Evolutionary conservation across 148 eudicot genomes (phyloP).

Genomic region (Nyssa sinensis): DNA sequence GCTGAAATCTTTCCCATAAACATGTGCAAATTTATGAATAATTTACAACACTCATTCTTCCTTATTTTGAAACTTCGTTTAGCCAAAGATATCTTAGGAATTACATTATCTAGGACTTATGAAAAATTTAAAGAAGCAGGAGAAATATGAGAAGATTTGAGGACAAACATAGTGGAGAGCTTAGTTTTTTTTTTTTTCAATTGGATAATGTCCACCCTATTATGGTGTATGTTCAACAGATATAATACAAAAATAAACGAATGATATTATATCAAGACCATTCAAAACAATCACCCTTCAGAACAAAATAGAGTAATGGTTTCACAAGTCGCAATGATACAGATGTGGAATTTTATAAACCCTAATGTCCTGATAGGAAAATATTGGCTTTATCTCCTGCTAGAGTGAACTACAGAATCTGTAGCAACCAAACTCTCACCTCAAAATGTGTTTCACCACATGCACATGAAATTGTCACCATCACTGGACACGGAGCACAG

Average conservation of each 20-base stretch:
- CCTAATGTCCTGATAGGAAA: neutral
- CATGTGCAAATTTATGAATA: too few species aligned
- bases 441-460: slow-evolving; percentile 87
- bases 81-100: too few species aligned
- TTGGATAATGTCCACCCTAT: too few species aligned
- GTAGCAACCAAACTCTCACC: slow-evolving; percentile 40
- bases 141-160: too few species aligned
- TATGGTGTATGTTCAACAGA: too few species aligned
- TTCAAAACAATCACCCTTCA: neutral
- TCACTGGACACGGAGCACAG: slow-evolving; percentile 98
- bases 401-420: neutral
- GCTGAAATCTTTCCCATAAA: too few species aligned
- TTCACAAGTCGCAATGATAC: neutral
- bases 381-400: neutral
- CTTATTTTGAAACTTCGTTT: too few species aligned
- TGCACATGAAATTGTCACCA: slow-evolving; percentile 91
- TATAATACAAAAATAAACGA: neutral
- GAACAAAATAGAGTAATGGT: neutral
- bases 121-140: neutral
- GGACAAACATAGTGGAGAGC: too few species aligned
- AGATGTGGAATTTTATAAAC: neutral
- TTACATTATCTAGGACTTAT: too few species aligned
- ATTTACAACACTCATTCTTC: too few species aligned
- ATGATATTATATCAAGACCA: neutral
- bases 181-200: too few species aligned